Conservation (phyloP, 2,329 filamentous ascomycete genomes). For the Paracorniculantispora psalliotae region DNA sequence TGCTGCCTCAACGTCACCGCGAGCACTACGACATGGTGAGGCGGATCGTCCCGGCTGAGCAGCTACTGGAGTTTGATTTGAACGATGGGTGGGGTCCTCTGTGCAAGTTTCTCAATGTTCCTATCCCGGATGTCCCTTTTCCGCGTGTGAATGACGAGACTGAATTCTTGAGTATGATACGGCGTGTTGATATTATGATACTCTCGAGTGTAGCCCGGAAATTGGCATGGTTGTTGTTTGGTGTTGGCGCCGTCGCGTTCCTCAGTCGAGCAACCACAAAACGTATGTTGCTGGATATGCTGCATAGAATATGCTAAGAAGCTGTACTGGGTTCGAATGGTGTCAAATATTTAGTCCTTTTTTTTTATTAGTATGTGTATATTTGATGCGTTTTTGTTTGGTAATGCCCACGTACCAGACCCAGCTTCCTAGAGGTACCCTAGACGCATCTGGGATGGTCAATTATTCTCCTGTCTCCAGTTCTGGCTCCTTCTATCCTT, state of each 20-base stretch:
- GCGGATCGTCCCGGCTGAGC: slow-evolving; percentile 25
- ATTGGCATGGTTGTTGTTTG: not conserved
- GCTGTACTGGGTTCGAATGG: too few relatives aligned
- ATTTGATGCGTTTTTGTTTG: too few relatives aligned
- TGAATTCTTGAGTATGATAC: not conserved
- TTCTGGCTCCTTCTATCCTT: too few relatives aligned
- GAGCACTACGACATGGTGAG: slow-evolving; percentile 26
- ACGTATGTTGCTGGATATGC: not conserved
- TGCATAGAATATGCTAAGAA: too few relatives aligned
- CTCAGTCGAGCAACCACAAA: not conserved
- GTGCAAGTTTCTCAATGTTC: slow-evolving; percentile 29
- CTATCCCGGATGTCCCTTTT: slow-evolving; percentile 23
- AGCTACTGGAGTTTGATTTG: slow-evolving; percentile 26
- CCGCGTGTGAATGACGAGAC: slow-evolving; percentile 15
- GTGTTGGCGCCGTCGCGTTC: not conserved
- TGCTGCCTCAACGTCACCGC: not conserved
- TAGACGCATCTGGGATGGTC: too few relatives aligned
- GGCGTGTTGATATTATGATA: not conserved
- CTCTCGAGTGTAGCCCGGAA: not conserved
- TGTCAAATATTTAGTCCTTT: too few relatives aligned
- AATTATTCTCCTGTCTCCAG: too few relatives aligned
- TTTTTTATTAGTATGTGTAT: too few relatives aligned
- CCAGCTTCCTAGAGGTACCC: too few relatives aligned
- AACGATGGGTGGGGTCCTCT: slow-evolving; percentile 32
- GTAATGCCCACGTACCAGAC: too few relatives aligned